Percentiles rank a stretch among this genome's conserved stretches.
These are phyloP conservation scores for Emergomyces pasteurianus DNA, from an alignment of 2,329 filamentous ascomycete genomes.

Conservation along the genomic window DNA sequence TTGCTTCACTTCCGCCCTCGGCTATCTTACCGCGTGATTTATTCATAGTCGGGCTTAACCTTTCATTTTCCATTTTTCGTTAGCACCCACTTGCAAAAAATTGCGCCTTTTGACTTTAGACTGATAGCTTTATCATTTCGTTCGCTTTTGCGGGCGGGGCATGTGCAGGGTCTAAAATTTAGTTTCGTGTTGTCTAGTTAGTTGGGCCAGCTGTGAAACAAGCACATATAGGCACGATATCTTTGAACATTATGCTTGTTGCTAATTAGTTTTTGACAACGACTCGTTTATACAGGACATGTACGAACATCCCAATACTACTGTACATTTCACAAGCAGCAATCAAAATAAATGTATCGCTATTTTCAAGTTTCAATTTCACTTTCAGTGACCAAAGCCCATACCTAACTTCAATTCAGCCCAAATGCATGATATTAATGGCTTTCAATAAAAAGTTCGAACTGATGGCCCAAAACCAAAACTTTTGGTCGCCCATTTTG, in stretches of 20 bases:
- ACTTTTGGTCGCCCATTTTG: too few relatives aligned
- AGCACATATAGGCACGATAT: neutral
- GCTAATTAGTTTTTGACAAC: neutral
- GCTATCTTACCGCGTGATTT: neutral
- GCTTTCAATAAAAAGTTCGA: neutral
- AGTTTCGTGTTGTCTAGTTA: neutral
- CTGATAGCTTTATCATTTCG: neutral
- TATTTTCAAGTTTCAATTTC: neutral
- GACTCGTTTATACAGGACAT: neutral
- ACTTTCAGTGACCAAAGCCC: neutral
- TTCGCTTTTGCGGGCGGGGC: neutral
- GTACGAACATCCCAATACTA: neutral
- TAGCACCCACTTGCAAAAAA: neutral
- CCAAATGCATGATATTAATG: neutral
- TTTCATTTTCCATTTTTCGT: neutral
- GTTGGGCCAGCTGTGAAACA: neutral
- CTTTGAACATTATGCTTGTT: neutral
- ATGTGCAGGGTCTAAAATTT: neutral
- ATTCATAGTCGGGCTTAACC: too few relatives aligned
- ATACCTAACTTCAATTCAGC: neutral
- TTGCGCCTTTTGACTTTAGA: neutral
- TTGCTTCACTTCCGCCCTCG: conserved; percentile 1
- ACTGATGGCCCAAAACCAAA: too few relatives aligned
- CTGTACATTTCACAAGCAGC: neutral
- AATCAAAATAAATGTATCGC: neutral